Evolutionary conservation across 768 basidiomycete species (phyloP).

Genomic region (Fistulinella prunicolor): DNA sequence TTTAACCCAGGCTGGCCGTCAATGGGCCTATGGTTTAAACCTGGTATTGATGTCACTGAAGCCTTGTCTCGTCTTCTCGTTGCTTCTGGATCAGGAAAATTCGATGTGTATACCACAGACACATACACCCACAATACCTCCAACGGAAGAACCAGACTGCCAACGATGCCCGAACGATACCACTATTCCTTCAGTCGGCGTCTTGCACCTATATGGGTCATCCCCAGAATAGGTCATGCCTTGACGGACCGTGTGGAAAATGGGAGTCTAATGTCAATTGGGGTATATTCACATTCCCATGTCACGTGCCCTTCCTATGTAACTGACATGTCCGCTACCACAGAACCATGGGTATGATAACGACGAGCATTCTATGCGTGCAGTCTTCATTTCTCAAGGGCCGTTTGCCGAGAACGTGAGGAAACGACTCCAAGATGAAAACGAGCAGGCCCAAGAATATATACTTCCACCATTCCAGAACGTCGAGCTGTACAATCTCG

Average conservation of each 20-base stretch:
- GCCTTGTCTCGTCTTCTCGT: constrained; percentile 51
- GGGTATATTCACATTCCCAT: constrained; percentile 40
- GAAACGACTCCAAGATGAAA: constrained; percentile 1
- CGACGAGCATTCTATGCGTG: constrained; percentile 68
- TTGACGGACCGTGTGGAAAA: constrained; percentile 64
- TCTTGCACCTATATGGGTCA: constrained; percentile 80
- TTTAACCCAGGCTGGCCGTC: constrained; percentile 75
- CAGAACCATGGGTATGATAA: constrained; percentile 92
- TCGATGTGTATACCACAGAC: constrained; percentile 47
- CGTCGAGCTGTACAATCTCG: constrained; percentile 78
- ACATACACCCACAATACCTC: constrained; percentile 2
- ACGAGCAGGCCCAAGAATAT: constrained; percentile 38
- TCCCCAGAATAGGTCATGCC: constrained; percentile 77
- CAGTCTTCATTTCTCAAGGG: constrained; percentile 86
- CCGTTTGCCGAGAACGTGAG: constrained; percentile 55
- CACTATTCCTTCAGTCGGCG: constrained; percentile 69
- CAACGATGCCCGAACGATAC: constrained; percentile 69
- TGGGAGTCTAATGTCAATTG: constrained; percentile 57
- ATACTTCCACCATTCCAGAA: constrained; percentile 79
- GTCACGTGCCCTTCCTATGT: not conserved
- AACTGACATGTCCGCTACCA: constrained; percentile 1
- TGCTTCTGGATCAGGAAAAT: constrained; percentile 50
- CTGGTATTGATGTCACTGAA: constrained; percentile 49
- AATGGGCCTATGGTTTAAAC: constrained; percentile 76
- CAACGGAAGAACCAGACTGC: not conserved